Conservation (phyloP, 495 filamentous ascomycete species). For the Xylaria sp. region DNA sequence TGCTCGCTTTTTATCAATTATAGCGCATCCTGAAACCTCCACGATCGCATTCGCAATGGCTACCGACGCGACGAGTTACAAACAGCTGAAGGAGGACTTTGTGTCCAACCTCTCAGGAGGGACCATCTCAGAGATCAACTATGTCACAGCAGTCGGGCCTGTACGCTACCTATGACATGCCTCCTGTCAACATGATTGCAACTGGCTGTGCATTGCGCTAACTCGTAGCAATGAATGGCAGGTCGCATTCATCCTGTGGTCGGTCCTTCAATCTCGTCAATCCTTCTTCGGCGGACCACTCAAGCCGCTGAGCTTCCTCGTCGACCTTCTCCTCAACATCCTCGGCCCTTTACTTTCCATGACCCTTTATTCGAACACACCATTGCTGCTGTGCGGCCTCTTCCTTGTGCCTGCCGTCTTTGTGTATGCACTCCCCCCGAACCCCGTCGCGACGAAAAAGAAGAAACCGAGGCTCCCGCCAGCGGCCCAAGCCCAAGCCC, state of each 20-base stretch:
- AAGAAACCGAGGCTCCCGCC: conserved; percentile 67
- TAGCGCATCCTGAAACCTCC: background rate
- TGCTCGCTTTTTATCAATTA: conserved; percentile 9
- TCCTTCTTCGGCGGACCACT: conserved; percentile 82
- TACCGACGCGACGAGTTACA: conserved; percentile 65
- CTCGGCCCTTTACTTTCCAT: conserved; percentile 80
- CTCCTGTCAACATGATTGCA: background rate
- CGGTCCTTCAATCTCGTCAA: conserved; percentile 84
- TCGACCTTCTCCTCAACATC: conserved; percentile 89
- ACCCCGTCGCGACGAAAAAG: conserved; percentile 41
- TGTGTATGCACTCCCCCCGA: conserved; percentile 60
- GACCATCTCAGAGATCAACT: conserved; percentile 82
- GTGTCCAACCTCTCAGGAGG: conserved; percentile 93
- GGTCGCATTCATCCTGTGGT: conserved; percentile 87
- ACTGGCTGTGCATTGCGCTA: conserved; percentile 16
- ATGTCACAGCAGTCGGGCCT: conserved; percentile 80
- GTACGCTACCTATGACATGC: conserved; percentile 57
- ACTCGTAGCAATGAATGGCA: conserved; percentile 43
- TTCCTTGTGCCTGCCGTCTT: conserved; percentile 73
- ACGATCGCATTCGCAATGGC: conserved; percentile 38
- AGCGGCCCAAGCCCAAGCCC: conserved; percentile 45
- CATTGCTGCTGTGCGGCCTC: conserved; percentile 76
- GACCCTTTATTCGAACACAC: conserved; percentile 81
- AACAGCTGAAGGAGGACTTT: conserved; percentile 90
- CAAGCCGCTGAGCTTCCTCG: conserved; percentile 66